Base-by-base conservation (phyloP, 2,329 filamentous ascomycete species). In the Aspergillus sp. region DNA sequence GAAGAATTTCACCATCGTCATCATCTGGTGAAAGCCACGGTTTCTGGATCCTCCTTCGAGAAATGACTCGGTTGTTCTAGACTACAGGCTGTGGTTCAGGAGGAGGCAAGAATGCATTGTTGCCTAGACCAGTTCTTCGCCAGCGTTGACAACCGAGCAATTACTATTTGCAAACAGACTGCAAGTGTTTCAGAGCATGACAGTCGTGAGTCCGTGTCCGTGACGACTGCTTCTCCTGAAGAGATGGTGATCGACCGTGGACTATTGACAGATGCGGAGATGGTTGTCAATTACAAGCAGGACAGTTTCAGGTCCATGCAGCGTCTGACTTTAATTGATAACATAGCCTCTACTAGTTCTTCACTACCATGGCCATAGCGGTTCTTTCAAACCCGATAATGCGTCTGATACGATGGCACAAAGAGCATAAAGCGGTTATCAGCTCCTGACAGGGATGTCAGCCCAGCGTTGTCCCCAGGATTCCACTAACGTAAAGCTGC, bases 401-500 rank as follows among this genome's bases (percentile, higher is more conserved):
- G 37, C 37, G 21, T 54, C 52, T 54, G 44, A 54, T 47, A 54
- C 43, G 44, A 21, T 33, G 27, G 15, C 39, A 39, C 9, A 39
- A 56, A 51, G 41, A 46, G 4, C 39, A 46, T 23, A 37, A 45
- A 40, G 14, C 45, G 44, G 37, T 55, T 23, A 44, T 23, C 44
- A 40, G 23, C 17, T 17, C n/a, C 31, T 48, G 43, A 48, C 52
- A 55, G 44, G 45, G 52, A 55, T 55, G 11, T 40, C 6, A 55
- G 56, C 50, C 58, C 60, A 59, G 53, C 52, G 31, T 11, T 31
- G 27, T 31, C 44, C 21, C 51, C 27, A 58, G 52, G 33, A 47
- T 50, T 44, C 43, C 45, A 50, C 59, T 62, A 62, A 63, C 35
- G 58, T 55, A 47, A 59, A 59, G 61, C 61, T 62, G 54, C 63